A percentile compares a stretch with the other conserved stretches of the same genome.
phyloP scores from a whole-genome alignment of 2,329 filamentous ascomycete species.

The Fusarium torreyae region DNA sequence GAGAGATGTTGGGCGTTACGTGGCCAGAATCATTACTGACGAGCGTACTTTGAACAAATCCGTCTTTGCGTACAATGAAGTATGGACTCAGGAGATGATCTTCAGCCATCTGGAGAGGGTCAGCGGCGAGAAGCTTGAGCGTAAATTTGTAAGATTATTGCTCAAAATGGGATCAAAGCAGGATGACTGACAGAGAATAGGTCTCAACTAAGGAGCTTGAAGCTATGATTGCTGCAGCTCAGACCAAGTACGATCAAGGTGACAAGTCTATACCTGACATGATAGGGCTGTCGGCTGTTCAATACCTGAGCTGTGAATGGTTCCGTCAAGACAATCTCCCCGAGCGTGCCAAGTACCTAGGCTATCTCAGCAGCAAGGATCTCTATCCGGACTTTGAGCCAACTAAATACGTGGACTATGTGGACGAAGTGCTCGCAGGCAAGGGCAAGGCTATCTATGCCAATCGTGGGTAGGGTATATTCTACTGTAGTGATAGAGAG shows the following conservation, averaged over 20 bases:
- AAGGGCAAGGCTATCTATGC: slow-evolving; percentile 24
- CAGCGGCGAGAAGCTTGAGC: slow-evolving; percentile 63
- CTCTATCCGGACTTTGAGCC: slow-evolving; percentile 36
- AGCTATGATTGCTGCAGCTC: slow-evolving; percentile 5
- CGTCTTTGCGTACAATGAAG: slow-evolving; percentile 65
- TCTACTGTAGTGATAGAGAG: too few species aligned
- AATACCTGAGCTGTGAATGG: slow-evolving; percentile 39
- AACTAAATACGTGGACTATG: slow-evolving; percentile 30
- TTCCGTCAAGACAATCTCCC: slow-evolving; percentile 38
- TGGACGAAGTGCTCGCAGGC: slow-evolving; percentile 29
- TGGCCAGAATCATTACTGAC: slow-evolving; percentile 67
- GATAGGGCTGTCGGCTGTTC: slow-evolving; percentile 11
- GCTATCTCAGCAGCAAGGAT: slow-evolving; percentile 34
- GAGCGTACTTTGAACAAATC: slow-evolving; percentile 67
- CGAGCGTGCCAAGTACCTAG: slow-evolving; percentile 27
- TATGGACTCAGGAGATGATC: slow-evolving; percentile 63
- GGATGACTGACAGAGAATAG: slow-evolving; percentile 9
- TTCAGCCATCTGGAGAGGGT: slow-evolving; percentile 62
- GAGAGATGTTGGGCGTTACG: slow-evolving; percentile 67
- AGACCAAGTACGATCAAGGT: slow-evolving; percentile 10
- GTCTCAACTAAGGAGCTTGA: slow-evolving; percentile 24
- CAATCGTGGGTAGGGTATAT: not conserved
- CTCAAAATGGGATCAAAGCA: fast-evolving
- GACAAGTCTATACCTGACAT: slow-evolving; percentile 16
- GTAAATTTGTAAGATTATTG: slow-evolving; percentile 23